Conservation (phyloP, 306 rosid genomes). For the Geum urbanum region DNA sequence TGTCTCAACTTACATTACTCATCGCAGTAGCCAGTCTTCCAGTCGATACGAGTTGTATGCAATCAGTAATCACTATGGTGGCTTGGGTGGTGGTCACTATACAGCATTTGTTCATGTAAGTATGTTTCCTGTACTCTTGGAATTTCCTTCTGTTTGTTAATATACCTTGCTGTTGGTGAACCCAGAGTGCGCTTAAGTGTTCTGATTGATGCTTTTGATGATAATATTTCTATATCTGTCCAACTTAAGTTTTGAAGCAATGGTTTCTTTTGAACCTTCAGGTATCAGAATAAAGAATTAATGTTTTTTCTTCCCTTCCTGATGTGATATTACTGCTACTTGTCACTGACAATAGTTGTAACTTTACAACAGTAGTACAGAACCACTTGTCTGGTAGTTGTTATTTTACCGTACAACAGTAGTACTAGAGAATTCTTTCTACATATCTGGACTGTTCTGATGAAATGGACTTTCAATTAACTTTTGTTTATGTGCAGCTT, state of each 20-base stretch:
- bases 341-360: neutral
- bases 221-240: neutral
- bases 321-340: neutral
- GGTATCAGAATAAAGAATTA: neutral
- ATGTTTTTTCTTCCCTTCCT: neutral
- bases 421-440: too few relatives aligned
- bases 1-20: constrained; percentile 44
- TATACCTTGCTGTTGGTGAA: neutral
- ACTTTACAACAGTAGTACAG: neutral
- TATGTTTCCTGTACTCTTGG: constrained; percentile 7
- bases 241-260: neutral
- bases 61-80: constrained; percentile 79
- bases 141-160: neutral
- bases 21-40: constrained; percentile 31
- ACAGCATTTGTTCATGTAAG: constrained; percentile 82
- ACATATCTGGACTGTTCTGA: neutral
- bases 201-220: neutral
- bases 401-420: neutral
- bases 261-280: neutral
- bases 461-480: neutral
- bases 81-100: constrained; percentile 80
- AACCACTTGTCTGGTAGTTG: neutral
- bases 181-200: neutral
- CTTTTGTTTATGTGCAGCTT: constrained; percentile 45
- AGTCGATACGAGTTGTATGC: constrained; percentile 60